Percentiles rank a stretch among this genome's conserved stretches.
These are phyloP conservation scores for Botryosphaeria dothidea DNA, from an alignment of 2,329 filamentous ascomycete species.

Conservation along the genomic window DNA sequence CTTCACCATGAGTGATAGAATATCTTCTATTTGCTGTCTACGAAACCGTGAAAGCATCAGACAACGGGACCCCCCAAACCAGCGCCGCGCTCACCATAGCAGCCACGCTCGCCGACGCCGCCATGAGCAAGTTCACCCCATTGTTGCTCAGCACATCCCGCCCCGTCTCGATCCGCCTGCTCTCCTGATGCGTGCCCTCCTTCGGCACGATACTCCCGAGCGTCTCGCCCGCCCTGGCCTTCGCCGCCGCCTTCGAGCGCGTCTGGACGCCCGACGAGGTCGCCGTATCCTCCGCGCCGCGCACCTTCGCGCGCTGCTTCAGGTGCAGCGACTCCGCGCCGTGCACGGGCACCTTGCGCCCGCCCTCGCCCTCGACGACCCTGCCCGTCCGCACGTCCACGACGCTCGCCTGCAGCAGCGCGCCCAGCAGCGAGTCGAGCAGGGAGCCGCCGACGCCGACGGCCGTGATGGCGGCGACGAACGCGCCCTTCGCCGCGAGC, in stretches of 20 bases:
- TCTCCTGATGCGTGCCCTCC: slow-evolving; percentile 41
- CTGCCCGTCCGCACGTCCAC: slow-evolving; percentile 81
- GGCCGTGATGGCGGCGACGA: slow-evolving; percentile 59
- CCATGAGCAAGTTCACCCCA: slow-evolving; percentile 92
- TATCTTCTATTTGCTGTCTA: too few relatives aligned
- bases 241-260: slow-evolving; percentile 25
- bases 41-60: neutral
- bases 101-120: slow-evolving; percentile 73
- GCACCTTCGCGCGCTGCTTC: slow-evolving; percentile 32
- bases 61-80: slow-evolving; percentile 27
- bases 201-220: slow-evolving; percentile 26
- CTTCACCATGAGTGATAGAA: too few relatives aligned
- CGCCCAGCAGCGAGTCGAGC: slow-evolving; percentile 85
- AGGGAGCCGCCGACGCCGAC: slow-evolving; percentile 81
- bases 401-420: slow-evolving; percentile 81
- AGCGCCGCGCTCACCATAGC: slow-evolving; percentile 61
- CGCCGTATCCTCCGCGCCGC: slow-evolving; percentile 31
- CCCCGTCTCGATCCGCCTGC: slow-evolving; percentile 63
- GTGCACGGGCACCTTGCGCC: slow-evolving; percentile 54
- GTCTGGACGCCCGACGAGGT: slow-evolving; percentile 27
- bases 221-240: slow-evolving; percentile 33
- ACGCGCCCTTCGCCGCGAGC: slow-evolving; percentile 53
- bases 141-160: slow-evolving; percentile 87
- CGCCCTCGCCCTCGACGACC: slow-evolving; percentile 84
- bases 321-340: slow-evolving; percentile 32